Base-by-base conservation (phyloP, 352 stramenopile genomes). In the Plasmopara viticola region DNA sequence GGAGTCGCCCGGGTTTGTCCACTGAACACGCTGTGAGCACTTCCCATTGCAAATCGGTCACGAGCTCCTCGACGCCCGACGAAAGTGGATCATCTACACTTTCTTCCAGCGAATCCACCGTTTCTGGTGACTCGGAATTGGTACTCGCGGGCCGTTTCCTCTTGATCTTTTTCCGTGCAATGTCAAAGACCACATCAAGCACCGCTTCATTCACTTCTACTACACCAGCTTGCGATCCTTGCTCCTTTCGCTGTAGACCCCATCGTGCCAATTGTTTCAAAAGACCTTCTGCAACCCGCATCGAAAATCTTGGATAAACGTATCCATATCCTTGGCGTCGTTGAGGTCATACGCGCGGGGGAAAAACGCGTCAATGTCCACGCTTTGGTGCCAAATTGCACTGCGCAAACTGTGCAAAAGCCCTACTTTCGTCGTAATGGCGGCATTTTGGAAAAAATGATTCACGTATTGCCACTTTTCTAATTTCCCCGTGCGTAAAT, bases 301-400 rank as follows among this genome's bases (percentile, higher is more conserved):
- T n/a, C 85, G 76, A 58, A 94, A 97, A 45, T 97, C 90, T 47
- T 97, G 85, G 14, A 96, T 51, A 53, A 97, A 97, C 6, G 60
- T 69, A 47, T 90, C 80, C 65, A 95, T 87, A 49, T 97, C 83
- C 15, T 67, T 58, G 1, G 71, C 66, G 39, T 86, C 74, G 14
- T 89, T 94, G 8, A 97, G 69, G 57, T 97, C 87, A 58, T 96
- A 97, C 0, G 82, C 83, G 0, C 89, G 65, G 13, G 91, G 91
- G 37, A 97, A 96, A 18, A 96, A 77, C 1, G 66, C 66, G 51
- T 96, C 81, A 42, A 79, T 69, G 53, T 95, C 76, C 17, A 83
- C 71, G 48, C 75, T 84, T 17, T 87, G 84, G 56, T 95, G 86
- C 86, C 84, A 97, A 13, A 78, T 45, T 9, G 74, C 65, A 44